Evolutionary conservation across 805 yeast species (phyloP).

Genomic region (Metschnikowia colocasiae): DNA sequence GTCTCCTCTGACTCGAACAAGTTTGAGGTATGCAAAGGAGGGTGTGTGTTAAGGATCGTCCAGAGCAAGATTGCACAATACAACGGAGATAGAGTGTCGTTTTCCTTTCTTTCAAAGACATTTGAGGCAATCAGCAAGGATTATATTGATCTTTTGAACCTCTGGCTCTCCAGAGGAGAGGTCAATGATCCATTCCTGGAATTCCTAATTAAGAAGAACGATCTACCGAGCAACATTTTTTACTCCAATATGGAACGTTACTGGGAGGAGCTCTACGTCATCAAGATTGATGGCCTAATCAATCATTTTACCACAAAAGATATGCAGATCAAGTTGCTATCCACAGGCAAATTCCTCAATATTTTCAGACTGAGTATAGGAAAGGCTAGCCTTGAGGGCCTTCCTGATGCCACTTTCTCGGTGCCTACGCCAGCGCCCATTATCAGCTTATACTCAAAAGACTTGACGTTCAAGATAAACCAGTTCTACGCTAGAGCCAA

Average conservation of each 20-base stretch:
- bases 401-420: conserved; percentile 23
- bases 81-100: conserved; percentile 62
- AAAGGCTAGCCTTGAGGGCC: conserved; percentile 31
- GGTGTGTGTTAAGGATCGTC: conserved; percentile 60
- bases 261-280: conserved; percentile 72
- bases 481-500: conserved; percentile 69
- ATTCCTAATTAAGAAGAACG: conserved; percentile 53
- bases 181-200: conserved; percentile 79
- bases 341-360: conserved; percentile 83
- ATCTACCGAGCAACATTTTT: conserved; percentile 26
- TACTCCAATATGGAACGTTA: conserved; percentile 51
- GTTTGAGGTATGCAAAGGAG: conserved; percentile 70
- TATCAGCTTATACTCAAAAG: conserved; percentile 32
- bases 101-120: conserved; percentile 48
- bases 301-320: conserved; percentile 53
- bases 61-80: conserved; percentile 53
- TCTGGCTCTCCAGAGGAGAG: conserved; percentile 76
- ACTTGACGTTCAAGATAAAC: conserved; percentile 53
- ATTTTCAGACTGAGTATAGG: conserved; percentile 62
- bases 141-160: conserved; percentile 64
- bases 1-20: conserved; percentile 47
- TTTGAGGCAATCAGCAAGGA: conserved; percentile 57
- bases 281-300: conserved; percentile 72
- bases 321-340: conserved; percentile 60
- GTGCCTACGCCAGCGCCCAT: conserved; percentile 21